phyloP scores from a whole-genome alignment of 2,329 filamentous ascomycete species.

The Aspergillus chevalieri region DNA sequence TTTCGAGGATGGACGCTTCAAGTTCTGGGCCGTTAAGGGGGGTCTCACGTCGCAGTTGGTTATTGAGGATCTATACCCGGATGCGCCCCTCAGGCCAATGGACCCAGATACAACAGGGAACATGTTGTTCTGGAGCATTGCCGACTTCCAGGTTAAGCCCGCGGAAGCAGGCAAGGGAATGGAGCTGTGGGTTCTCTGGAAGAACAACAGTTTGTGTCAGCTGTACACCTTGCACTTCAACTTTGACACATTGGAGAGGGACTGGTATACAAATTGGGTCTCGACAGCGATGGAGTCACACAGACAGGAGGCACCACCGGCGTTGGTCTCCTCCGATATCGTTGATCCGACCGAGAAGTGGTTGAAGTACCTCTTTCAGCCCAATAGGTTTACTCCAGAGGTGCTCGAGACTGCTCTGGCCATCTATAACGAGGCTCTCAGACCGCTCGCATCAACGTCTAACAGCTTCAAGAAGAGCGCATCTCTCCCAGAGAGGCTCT shows the following conservation, averaged over 20 bases:
- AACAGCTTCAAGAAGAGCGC: slow-evolving; percentile 42
- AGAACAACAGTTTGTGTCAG: slow-evolving; percentile 73
- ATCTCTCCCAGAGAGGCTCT: slow-evolving; percentile 69
- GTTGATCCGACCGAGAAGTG: slow-evolving; percentile 75
- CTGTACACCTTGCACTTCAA: slow-evolving; percentile 69
- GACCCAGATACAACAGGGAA: slow-evolving; percentile 57
- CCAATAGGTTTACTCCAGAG: slow-evolving; percentile 71
- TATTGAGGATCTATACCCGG: slow-evolving; percentile 66
- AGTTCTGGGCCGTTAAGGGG: slow-evolving; percentile 76
- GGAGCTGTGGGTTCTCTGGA: slow-evolving; percentile 73
- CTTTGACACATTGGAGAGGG: slow-evolving; percentile 54
- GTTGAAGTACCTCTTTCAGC: slow-evolving; percentile 75
- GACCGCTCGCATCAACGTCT: slow-evolving; percentile 33
- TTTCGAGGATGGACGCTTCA: slow-evolving; percentile 81
- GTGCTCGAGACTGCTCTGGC: slow-evolving; percentile 77
- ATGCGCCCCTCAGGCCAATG: slow-evolving; percentile 58
- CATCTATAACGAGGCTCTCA: slow-evolving; percentile 67
- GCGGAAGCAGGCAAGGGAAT: slow-evolving; percentile 50
- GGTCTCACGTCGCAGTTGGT: slow-evolving; percentile 52
- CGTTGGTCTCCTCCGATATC: slow-evolving; percentile 58
- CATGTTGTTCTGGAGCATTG: slow-evolving; percentile 67
- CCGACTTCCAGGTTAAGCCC: slow-evolving; percentile 63
- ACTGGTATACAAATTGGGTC: slow-evolving; percentile 66
- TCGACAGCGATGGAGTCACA: slow-evolving; percentile 58
- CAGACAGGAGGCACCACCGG: slow-evolving; percentile 48